Conservation (phyloP, 352 stramenopile genomes). For the Globisporangium solare region DNA sequence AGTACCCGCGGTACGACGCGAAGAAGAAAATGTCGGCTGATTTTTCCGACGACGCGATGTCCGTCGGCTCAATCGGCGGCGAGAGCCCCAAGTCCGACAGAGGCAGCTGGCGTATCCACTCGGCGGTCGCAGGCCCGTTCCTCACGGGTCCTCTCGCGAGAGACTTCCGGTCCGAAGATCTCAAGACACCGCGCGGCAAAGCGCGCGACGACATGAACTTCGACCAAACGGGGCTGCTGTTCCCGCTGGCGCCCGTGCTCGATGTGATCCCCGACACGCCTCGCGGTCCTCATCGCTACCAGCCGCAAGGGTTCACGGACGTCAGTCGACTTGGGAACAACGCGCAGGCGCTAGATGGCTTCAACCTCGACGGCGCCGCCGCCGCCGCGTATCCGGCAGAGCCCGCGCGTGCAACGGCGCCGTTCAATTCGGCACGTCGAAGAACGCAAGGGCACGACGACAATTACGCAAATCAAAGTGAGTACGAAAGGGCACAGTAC, state of each 20-base stretch:
- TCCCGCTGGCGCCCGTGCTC: slow-evolving; percentile 30
- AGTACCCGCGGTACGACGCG: slow-evolving; percentile 13
- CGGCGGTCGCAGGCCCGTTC: slow-evolving; percentile 28
- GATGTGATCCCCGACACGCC: slow-evolving; percentile 20
- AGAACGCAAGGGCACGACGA: slow-evolving; percentile 1
- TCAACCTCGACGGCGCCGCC: slow-evolving; percentile 11
- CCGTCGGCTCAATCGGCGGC: slow-evolving; percentile 21
- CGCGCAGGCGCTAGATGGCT: slow-evolving; percentile 15
- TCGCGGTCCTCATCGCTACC: slow-evolving; percentile 13
- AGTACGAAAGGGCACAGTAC: slow-evolving; percentile 9
- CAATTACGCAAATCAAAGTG: slow-evolving; percentile 8
- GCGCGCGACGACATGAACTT: slow-evolving; percentile 24
- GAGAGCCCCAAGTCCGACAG: slow-evolving; percentile 35
- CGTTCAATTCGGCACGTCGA: slow-evolving; percentile 6
- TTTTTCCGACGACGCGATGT: slow-evolving; percentile 32
- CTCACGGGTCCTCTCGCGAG: slow-evolving; percentile 33
- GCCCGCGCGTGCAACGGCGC: neutral
- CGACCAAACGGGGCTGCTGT: slow-evolving; percentile 25
- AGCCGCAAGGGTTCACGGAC: slow-evolving; percentile 20
- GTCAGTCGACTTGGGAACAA: slow-evolving; percentile 20
- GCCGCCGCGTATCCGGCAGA: neutral
- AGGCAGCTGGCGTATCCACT: slow-evolving; percentile 22
- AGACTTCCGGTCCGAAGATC: slow-evolving; percentile 23
- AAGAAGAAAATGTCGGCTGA: slow-evolving; percentile 18
- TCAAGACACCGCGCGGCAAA: slow-evolving; percentile 27